Conservation (phyloP, 176 grass and related monocot species). For the Musa troglodytarum region DNA sequence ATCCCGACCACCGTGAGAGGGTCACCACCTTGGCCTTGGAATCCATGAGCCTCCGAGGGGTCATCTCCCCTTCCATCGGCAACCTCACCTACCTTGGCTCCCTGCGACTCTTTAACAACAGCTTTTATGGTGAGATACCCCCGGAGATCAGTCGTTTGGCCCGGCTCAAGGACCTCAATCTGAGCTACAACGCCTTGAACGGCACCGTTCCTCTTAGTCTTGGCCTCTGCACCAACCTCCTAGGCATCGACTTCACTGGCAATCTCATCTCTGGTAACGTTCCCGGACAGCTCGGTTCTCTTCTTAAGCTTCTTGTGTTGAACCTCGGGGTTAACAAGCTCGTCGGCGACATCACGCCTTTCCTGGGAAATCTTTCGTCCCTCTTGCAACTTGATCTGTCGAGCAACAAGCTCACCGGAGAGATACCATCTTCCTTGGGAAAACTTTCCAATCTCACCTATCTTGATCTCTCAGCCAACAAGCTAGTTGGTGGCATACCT, state of each 20-base stretch:
- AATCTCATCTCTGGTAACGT: constrained; percentile 1
- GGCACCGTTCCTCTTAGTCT: neutral
- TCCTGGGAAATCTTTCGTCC: neutral
- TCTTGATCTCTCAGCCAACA: neutral
- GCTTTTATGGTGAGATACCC: neutral
- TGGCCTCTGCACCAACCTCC: neutral
- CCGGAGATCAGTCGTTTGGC: neutral
- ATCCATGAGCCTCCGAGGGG: constrained; percentile 11
- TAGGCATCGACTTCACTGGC: neutral
- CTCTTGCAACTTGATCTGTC: neutral
- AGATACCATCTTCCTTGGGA: neutral
- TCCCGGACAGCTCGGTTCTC: neutral
- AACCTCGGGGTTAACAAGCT: neutral
- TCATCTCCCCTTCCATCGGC: constrained; percentile 28
- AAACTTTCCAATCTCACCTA: neutral
- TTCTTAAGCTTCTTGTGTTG: neutral
- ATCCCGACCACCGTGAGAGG: neutral
- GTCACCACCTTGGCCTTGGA: constrained; percentile 15
- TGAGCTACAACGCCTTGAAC: constrained; percentile 12
- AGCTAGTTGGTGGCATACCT: constrained; percentile 10
- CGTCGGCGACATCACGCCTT: neutral
- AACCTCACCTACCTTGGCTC: constrained; percentile 27
- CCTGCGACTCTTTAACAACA: constrained; percentile 1
- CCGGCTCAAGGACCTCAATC: neutral
- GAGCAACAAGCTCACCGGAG: neutral